Evolutionary conservation across 176 grass and related monocot genomes (phyloP).

Genomic region (Hyparrhenia diplandra): DNA sequence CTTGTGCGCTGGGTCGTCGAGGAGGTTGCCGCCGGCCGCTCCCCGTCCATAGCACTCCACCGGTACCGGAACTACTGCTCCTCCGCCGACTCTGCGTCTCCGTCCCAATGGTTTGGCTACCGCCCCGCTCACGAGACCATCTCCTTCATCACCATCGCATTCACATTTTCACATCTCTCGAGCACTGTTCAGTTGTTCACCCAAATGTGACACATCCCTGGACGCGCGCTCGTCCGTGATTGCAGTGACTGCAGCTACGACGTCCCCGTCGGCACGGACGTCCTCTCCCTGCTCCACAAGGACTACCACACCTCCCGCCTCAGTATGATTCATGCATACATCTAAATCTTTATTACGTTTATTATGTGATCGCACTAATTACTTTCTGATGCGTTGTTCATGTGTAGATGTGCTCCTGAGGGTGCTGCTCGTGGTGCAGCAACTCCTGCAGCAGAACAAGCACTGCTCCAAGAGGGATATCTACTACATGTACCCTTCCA

Average conservation of each 20-base stretch:
- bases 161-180: too few species aligned
- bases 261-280: constrained; percentile 56
- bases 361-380: not conserved
- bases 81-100: constrained; percentile 18
- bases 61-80: constrained; percentile 81
- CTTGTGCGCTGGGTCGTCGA: constrained; percentile 56
- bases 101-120: constrained; percentile 29
- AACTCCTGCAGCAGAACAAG: constrained; percentile 84
- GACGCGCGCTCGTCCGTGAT: not conserved
- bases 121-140: not conserved
- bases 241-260: constrained; percentile 76
- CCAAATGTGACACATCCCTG: not conserved
- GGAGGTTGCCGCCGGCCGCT: constrained; percentile 43
- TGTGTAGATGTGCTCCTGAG: constrained; percentile 71
- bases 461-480: constrained; percentile 89
- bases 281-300: constrained; percentile 64
- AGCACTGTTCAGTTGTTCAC: too few species aligned
- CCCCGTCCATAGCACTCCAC: constrained; percentile 55
- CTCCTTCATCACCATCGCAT: not conserved
- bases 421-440: constrained; percentile 69
- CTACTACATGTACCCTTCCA: constrained; percentile 83
- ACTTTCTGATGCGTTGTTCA: constrained; percentile 2
- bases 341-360: not conserved
- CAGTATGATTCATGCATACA: constrained; percentile 47
- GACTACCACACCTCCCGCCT: constrained; percentile 57